Percentiles rank a stretch among this genome's conserved stretches.
Conservation (phyloP, 129 eudicot genomes). For the Rutidosis leptorrhynchoides region DNA sequence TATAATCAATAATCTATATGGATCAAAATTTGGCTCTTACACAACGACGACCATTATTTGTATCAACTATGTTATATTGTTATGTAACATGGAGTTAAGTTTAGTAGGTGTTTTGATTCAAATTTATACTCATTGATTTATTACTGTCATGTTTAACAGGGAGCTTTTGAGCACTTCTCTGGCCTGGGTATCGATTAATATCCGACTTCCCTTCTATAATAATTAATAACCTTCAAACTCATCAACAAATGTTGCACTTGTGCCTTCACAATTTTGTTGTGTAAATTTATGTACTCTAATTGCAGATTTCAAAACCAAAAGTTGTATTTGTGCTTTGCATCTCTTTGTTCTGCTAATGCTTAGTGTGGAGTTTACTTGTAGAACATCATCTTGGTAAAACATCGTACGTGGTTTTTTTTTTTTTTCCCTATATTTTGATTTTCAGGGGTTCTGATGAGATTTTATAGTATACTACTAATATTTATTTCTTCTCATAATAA, state of each 20-base stretch:
- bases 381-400: background rate
- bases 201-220: background rate
- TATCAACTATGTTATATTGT: background rate
- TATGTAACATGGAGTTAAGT: background rate
- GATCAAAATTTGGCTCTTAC: background rate
- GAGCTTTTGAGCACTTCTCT: background rate
- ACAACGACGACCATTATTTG: too few species aligned
- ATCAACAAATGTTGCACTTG: background rate
- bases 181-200: conserved; percentile 1
- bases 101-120: background rate
- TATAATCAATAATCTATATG: background rate
- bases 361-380: background rate
- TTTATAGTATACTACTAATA: too few species aligned
- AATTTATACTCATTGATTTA: background rate
- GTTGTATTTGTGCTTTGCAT: background rate
- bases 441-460: too few species aligned
- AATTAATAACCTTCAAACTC: background rate
- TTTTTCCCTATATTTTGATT: too few species aligned
- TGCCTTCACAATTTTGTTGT: background rate
- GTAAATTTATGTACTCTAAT: background rate
- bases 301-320: background rate
- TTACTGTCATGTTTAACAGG: background rate
- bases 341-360: background rate
- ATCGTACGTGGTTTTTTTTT: background rate
- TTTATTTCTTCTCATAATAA: too few species aligned